A percentile compares a stretch with the other conserved stretches of the same genome.
phyloP scores from a whole-genome alignment of 805 yeast genomes.

The Zygoascus tannicola region DNA sequence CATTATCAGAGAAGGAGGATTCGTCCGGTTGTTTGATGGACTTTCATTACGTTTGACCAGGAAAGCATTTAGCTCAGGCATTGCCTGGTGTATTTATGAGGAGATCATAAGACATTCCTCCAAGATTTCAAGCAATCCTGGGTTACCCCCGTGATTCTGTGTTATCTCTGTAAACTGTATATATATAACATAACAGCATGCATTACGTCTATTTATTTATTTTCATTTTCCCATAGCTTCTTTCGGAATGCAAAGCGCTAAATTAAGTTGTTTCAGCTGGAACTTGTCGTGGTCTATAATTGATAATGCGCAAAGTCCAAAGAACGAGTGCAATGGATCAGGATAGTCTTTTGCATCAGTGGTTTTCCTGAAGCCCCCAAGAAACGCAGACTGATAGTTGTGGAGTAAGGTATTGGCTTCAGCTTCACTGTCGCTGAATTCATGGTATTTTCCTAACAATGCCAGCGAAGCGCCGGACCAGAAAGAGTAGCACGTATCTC shows the following conservation, averaged over 20 bases:
- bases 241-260: conserved; percentile 25
- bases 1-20: conserved; percentile 39
- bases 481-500: conserved; percentile 83
- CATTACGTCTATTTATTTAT: too few relatives aligned
- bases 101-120: conserved; percentile 59
- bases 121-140: too few relatives aligned
- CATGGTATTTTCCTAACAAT: conserved; percentile 29
- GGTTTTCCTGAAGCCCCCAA: conserved; percentile 74
- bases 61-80: conserved; percentile 87
- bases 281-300: conserved; percentile 19
- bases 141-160: too few relatives aligned
- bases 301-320: conserved; percentile 43
- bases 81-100: conserved; percentile 96
- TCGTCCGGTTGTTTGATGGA: conserved; percentile 67
- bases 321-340: conserved; percentile 55
- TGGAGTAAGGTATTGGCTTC: conserved; percentile 39
- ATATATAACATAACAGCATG: too few relatives aligned
- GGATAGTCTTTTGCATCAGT: conserved; percentile 48
- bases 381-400: conserved; percentile 47
- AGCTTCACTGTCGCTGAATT: conserved; percentile 30
- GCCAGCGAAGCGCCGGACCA: conserved; percentile 62
- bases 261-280: conserved; percentile 21
- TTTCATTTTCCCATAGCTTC: conserved; percentile 12
- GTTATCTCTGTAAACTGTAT: too few relatives aligned
- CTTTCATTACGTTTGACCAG: conserved; percentile 69